Evolutionary conservation across 805 yeast species (phyloP).

Genomic region (Starmerella roubikii): DNA sequence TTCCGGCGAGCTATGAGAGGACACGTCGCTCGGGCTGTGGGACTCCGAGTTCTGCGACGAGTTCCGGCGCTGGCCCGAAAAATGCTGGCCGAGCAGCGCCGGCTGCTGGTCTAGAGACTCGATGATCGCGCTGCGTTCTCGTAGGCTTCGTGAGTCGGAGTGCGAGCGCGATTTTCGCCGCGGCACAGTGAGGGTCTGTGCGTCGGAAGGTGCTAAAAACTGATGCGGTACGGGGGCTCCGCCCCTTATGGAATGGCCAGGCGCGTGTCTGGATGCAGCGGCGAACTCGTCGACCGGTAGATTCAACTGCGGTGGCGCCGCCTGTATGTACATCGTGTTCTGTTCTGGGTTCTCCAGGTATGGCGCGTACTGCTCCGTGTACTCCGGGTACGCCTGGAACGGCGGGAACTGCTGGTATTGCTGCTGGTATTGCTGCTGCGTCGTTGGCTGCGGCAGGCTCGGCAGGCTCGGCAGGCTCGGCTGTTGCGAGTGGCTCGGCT

Average conservation of each 20-base stretch:
- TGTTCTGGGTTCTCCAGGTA: too few relatives aligned
- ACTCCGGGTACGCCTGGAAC: not conserved
- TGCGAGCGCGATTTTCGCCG: constrained; percentile 12
- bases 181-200: constrained; percentile 1
- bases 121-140: constrained; percentile 12
- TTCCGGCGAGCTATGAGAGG: constrained; percentile 1
- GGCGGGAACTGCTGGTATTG: not conserved
- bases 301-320: too few relatives aligned
- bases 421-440: not conserved
- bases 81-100: not conserved
- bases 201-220: too few relatives aligned
- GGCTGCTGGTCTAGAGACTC: constrained; percentile 10
- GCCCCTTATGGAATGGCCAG: too few relatives aligned
- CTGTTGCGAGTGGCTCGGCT: too few relatives aligned
- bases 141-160: constrained; percentile 13
- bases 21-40: not conserved
- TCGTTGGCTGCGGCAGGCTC: not conserved
- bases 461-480: not conserved
- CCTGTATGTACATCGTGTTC: too few relatives aligned
- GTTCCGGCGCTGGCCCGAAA: too few relatives aligned
- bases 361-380: not conserved
- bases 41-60: not conserved
- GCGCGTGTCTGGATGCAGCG: too few relatives aligned
- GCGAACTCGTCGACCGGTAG: too few relatives aligned
- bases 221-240: too few relatives aligned